phyloP scores from a whole-genome alignment of 129 eudicot genomes.

The Pseudognaphalium luteoalbum region DNA sequence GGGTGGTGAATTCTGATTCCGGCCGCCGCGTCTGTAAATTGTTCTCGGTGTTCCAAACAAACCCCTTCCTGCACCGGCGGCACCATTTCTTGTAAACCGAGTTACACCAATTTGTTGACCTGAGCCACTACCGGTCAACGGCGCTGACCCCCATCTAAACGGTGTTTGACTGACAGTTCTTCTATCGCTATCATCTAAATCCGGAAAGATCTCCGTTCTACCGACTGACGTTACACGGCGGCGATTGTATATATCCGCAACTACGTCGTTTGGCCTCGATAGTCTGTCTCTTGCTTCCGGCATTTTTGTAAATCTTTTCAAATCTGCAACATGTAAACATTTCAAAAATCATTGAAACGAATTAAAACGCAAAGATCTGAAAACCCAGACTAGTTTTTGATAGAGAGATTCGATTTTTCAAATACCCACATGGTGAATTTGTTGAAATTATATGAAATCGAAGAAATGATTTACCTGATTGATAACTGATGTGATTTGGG shows the following conservation, averaged over 20 bases:
- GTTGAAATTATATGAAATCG: neutral
- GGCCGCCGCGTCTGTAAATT: slow-evolving; percentile 40
- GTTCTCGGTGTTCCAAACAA: slow-evolving; percentile 38
- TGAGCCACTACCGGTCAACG: slow-evolving; percentile 39
- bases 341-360: neutral
- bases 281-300: slow-evolving; percentile 65
- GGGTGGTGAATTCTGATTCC: slow-evolving; percentile 41
- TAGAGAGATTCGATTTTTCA: neutral
- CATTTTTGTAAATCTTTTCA: slow-evolving; percentile 30
- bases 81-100: slow-evolving; percentile 8
- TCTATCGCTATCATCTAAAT: slow-evolving; percentile 27
- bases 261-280: slow-evolving; percentile 47
- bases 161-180: slow-evolving; percentile 30
- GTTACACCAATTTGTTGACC: slow-evolving; percentile 30
- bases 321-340: slow-evolving; percentile 8
- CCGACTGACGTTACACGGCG: slow-evolving; percentile 22
- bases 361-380: neutral
- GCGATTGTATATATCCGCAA: slow-evolving; percentile 28
- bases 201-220: slow-evolving; percentile 18
- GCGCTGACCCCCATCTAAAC: slow-evolving; percentile 46
- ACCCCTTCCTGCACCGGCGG: slow-evolving; percentile 31
- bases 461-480: slow-evolving; percentile 24
- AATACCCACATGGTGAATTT: neutral
- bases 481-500: slow-evolving; percentile 15
- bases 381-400: neutral